These are phyloP conservation scores for Coprinopsis cinerea DNA, from an alignment of 768 basidiomycete genomes.

Conservation along the genomic window DNA sequence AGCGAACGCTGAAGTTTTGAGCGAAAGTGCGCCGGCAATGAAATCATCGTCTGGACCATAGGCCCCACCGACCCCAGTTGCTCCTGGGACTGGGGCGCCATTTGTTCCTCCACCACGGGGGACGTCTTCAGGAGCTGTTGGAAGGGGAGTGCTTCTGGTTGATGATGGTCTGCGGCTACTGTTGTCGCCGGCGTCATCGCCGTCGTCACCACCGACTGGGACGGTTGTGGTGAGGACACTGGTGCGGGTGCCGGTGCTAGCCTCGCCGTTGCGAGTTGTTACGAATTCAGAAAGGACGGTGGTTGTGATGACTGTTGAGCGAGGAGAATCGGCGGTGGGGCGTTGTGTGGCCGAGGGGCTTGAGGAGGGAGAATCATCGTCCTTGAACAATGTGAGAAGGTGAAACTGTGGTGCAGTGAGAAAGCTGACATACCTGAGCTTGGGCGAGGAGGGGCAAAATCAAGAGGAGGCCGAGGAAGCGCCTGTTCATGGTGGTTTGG, in stretches of 20 bases:
- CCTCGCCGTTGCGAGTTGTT: constrained; percentile 34
- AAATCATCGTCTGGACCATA: constrained; percentile 68
- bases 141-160: constrained; percentile 27
- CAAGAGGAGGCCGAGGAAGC: constrained; percentile 28
- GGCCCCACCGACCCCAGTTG: constrained; percentile 38
- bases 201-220: constrained; percentile 16
- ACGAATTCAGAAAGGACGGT: constrained; percentile 32
- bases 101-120: constrained; percentile 43
- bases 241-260: constrained; percentile 34
- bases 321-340: constrained; percentile 13
- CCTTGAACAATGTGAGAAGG: constrained; percentile 6
- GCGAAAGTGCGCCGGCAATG: constrained; percentile 48
- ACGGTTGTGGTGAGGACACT: constrained; percentile 41
- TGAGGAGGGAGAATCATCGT: neutral
- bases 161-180: constrained; percentile 32
- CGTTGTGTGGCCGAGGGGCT: neutral
- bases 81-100: constrained; percentile 61
- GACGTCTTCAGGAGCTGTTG: constrained; percentile 55
- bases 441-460: constrained; percentile 32
- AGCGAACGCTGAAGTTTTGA: constrained; percentile 39
- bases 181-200: constrained; percentile 20
- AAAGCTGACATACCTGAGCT: constrained; percentile 36
- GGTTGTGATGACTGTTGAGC: constrained; percentile 33
- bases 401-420: neutral
- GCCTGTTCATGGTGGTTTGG: constrained; percentile 21